phyloP scores from a whole-genome alignment of 176 grass and related monocot genomes.

The Musa schizocarpa region DNA sequence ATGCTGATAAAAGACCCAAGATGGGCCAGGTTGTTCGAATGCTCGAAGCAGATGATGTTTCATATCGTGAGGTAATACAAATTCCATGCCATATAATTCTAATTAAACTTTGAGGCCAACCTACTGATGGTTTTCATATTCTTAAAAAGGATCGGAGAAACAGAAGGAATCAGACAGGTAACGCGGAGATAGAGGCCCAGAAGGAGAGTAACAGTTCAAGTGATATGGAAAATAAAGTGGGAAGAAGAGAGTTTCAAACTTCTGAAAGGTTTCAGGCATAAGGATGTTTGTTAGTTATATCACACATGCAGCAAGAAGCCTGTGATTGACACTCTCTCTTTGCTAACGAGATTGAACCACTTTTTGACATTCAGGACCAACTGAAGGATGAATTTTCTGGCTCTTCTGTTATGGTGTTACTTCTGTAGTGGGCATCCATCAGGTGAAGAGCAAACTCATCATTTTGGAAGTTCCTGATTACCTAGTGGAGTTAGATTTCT shows the following conservation, averaged over 20 bases:
- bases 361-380: neutral
- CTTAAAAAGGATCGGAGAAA: conserved; percentile 46
- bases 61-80: conserved; percentile 51
- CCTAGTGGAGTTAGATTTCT: neutral
- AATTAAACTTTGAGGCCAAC: neutral
- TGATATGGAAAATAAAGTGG: conserved; percentile 49
- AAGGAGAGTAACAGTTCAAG: conserved; percentile 38
- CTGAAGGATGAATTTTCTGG: neutral
- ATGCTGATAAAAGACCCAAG: conserved; percentile 77
- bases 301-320: neutral
- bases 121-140: neutral
- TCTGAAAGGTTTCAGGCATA: conserved; percentile 35
- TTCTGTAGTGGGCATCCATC: neutral
- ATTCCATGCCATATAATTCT: neutral
- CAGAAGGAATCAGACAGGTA: conserved; percentile 48
- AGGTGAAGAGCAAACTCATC: neutral
- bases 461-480: neutral
- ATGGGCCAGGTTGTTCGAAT: conserved; percentile 79
- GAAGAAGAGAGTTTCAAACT: conserved; percentile 35
- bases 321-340: neutral
- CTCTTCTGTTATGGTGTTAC: neutral
- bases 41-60: conserved; percentile 73
- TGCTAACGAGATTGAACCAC: conserved; percentile 1
- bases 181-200: conserved; percentile 52
- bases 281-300: neutral